Base-by-base conservation (phyloP, 139 green algal species). In the Coelastrella sp. region DNA sequence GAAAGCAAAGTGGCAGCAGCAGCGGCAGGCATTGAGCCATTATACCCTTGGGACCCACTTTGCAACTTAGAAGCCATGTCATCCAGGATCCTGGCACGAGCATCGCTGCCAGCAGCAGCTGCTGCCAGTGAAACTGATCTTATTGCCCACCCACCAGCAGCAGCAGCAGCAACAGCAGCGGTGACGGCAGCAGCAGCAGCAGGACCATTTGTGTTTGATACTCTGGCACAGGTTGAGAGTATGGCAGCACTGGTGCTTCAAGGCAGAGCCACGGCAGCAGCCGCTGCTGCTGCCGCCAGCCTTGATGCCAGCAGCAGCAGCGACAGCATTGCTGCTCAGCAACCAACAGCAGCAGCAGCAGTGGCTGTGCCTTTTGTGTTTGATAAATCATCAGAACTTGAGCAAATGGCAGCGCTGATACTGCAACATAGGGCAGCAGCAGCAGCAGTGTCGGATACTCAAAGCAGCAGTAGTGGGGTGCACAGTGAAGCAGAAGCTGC, bases 231-330 rank as follows among this genome's bases (percentile, higher is more conserved):
- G 32, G 17, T 83, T 64, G 32, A 83, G 58, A 57, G 32, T 23
- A 83, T 83, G 77, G 58, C 77, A 61, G 77, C 77, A 59, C n/a
- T 17, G 4, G 77, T 83, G 77, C 32, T 83, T 13, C 57, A 64
- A 16, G 23, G 77, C 11, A 83, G 60, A 19, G 10, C 77, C 7
- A 19, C 32, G 32, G 32, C 17, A 56, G 23, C 23, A 22, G 75
- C 75, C 22, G 32, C 32, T 47, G 32, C 32, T 47, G 32, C 32
- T 47, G 32, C 32, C 1, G 32, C 32, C 32, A 47, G 32, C 1
- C 32, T 47, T 47, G 32, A 47, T 47, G 32, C 32, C 32, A 47
- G 32, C 32, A 47, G 32, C 32, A 47, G 5, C 60, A 11, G 13
- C 60, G 77, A 13, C 32, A 47, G 32, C 32, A 47, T 47, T 47